Evolutionary conservation across 768 basidiomycete genomes (phyloP), one percentile per base, ranked within the genome.

Genomic region (Naganishia onofrii): DNA sequence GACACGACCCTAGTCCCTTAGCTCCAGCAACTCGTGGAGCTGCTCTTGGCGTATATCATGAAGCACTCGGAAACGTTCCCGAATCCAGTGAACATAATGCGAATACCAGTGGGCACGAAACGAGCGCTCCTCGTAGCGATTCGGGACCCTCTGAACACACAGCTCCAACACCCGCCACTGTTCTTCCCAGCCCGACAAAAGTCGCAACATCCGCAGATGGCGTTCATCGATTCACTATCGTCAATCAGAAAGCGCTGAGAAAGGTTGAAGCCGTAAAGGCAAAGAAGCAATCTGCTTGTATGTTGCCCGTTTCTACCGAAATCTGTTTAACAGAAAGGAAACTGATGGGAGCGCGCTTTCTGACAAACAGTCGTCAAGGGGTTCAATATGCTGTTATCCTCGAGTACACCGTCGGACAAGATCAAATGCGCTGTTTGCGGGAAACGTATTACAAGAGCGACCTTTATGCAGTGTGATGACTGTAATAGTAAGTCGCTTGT

Each of bases 381-480:
- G 10, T 38, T 46, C 34, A 55, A 56, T n/a, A 52, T 44, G 26
- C 44, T 44, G 19, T 12, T 53, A 1, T 13, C 46, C 17, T 32
- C 36, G 23, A 32, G 9, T 34, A 23, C 65, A 2, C 2, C 23
- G 8, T 31, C 36, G 23, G 23, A 53, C 44, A 29, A 65, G 29
- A 44, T 55, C 54, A 75, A 72, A 58, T 80, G 79, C 66, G 70
- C 75, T 17, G 76, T 77, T 0, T 78, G 78, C 57, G 54, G 67
- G 26, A 78, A 78, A 64, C 73, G 73, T 26, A 60, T 78, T 31
- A 52, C 77, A 77, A 26, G 71, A 70, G 38, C 67, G 78, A 42
- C 74, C 74, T 13, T 74, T 36, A 58, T 80, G 65, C 75, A 78
- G 36, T 80, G 79, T 60, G 79, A 80, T 69, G 79, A 80, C 60